These are phyloP conservation scores for Begonia masoniana DNA, from an alignment of 306 rosid genomes.

Conservation along the genomic window DNA sequence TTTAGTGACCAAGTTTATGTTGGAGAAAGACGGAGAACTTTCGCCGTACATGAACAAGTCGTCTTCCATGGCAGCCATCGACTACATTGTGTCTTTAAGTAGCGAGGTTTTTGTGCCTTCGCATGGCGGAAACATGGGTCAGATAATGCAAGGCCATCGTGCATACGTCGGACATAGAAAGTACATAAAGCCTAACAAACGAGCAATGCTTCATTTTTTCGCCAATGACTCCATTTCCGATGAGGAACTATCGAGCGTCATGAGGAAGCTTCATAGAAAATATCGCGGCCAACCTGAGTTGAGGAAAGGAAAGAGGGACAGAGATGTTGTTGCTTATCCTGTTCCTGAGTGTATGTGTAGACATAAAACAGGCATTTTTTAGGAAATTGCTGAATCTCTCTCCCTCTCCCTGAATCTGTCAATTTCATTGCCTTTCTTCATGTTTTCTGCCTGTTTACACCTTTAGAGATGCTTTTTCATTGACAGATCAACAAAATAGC, in stretches of 20 bases:
- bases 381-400: neutral
- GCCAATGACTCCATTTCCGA: conserved; percentile 26
- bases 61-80: conserved; percentile 46
- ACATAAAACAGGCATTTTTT: conserved; percentile 9
- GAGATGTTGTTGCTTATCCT: conserved; percentile 43
- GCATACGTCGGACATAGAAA: conserved; percentile 41
- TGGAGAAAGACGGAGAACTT: conserved; percentile 34
- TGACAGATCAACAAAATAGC: too few species aligned
- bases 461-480: too few species aligned
- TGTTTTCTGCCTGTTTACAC: too few species aligned
- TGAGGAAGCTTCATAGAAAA: conserved; percentile 27
- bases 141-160: conserved; percentile 50
- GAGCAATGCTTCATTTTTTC: conserved; percentile 22
- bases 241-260: conserved; percentile 14
- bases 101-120: conserved; percentile 40
- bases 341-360: conserved; percentile 39
- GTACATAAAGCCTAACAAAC: conserved; percentile 43
- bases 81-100: conserved; percentile 43
- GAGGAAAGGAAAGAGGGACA: conserved; percentile 24
- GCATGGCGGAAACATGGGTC: conserved; percentile 50
- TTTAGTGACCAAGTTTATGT: conserved; percentile 30
- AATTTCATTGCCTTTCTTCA: too few species aligned
- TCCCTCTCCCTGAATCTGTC: too few species aligned
- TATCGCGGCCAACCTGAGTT: conserved; percentile 30
- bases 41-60: conserved; percentile 25